A percentile compares a stretch with the other conserved stretches of the same genome.
Evolutionary conservation across 148 eudicot species (phyloP).

Genomic region (Nepenthes mirabilis): DNA sequence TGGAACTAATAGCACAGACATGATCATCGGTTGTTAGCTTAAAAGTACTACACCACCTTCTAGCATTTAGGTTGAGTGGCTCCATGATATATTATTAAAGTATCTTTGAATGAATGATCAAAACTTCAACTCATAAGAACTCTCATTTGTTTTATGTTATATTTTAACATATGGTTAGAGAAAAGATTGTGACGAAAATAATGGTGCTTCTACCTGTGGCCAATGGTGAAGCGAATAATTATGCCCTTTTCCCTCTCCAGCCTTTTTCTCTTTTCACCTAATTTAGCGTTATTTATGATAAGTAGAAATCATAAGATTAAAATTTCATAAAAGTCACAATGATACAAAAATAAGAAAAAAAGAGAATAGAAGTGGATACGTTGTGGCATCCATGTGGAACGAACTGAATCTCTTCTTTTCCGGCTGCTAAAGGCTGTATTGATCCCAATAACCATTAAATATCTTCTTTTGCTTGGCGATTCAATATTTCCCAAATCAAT

Average conservation of each 20-base stretch:
- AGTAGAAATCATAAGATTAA: slow-evolving; percentile 1
- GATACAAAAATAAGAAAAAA: not conserved
- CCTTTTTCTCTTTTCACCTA: slow-evolving; percentile 19
- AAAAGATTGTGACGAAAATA: not conserved
- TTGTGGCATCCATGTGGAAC: slow-evolving; percentile 34
- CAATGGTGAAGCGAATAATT: slow-evolving; percentile 23
- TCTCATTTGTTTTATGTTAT: no score
- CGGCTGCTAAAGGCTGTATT: slow-evolving; percentile 36
- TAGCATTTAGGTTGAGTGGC: not conserved
- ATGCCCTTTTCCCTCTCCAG: slow-evolving; percentile 26
- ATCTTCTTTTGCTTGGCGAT: slow-evolving; percentile 11
- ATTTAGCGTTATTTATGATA: not conserved
- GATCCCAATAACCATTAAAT: slow-evolving; percentile 27
- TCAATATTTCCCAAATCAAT: slow-evolving; percentile 1
- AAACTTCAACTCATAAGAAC: no score
- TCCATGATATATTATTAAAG: no score
- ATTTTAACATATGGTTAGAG: no score
- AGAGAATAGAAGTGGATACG: slow-evolving; percentile 7
- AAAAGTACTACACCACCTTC: not conserved
- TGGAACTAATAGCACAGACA: slow-evolving; percentile 15
- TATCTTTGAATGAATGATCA: no score
- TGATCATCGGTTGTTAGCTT: not conserved
- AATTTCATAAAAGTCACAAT: not conserved
- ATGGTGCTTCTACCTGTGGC: slow-evolving; percentile 16
- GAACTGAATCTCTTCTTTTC: slow-evolving; percentile 32